Conservation (phyloP, 1,139 yeast genomes). For the Candida neerlandica region DNA sequence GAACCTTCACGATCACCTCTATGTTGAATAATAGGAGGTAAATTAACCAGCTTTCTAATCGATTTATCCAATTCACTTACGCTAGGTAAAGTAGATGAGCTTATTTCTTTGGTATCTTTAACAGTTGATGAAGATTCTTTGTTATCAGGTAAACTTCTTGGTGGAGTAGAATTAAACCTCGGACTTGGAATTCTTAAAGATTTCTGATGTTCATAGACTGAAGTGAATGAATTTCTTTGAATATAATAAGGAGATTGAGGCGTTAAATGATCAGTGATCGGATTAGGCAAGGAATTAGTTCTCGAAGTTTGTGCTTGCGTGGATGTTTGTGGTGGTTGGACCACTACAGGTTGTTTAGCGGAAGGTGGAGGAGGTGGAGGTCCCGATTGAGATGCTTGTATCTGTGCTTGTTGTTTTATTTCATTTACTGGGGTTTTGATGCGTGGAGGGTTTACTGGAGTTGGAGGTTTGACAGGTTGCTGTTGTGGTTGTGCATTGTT, state of each 20-base stretch:
- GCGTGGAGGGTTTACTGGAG: conserved; percentile 4
- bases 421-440: conserved; percentile 5
- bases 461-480: not conserved
- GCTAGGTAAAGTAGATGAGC: conserved; percentile 26
- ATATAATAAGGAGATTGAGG: conserved; percentile 11
- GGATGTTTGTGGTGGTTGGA: conserved; percentile 2
- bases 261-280: conserved; percentile 20
- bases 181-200: conserved; percentile 8
- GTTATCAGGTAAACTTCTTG: conserved; percentile 10
- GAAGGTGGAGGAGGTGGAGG: conserved; percentile 9
- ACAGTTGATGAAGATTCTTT: not conserved
- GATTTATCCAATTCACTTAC: conserved; percentile 43
- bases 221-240: conserved; percentile 21
- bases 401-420: conserved; percentile 4
- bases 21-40: conserved; percentile 11
- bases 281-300: conserved; percentile 28
- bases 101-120: conserved; percentile 14
- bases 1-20: not conserved
- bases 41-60: conserved; percentile 20
- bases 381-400: conserved; percentile 3
- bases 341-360: conserved; percentile 4
- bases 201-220: conserved; percentile 19
- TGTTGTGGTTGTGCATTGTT: conserved; percentile 4
- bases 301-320: conserved; percentile 13
- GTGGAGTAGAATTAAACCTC: conserved; percentile 8